Conservation (phyloP, 2,329 filamentous ascomycete species). For the Ceratocystis lukuohia region DNA sequence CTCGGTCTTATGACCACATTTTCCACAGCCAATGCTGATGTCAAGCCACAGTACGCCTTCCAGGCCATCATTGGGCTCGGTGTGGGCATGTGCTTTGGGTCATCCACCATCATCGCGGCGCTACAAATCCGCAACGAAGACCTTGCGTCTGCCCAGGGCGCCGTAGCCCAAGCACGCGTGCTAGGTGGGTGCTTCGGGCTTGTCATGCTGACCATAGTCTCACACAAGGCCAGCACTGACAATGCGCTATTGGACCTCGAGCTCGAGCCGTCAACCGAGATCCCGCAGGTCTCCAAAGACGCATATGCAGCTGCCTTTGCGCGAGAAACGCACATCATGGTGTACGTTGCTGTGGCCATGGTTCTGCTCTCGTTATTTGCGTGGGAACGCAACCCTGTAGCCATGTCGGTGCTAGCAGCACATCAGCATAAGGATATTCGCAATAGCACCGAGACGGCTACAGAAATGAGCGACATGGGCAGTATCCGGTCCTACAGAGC, state of each 20-base stretch:
- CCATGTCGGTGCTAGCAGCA: slow-evolving; percentile 26
- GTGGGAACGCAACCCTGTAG: slow-evolving; percentile 31
- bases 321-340: slow-evolving; percentile 35
- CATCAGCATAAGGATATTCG: slow-evolving; percentile 25
- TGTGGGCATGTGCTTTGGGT: slow-evolving; percentile 44
- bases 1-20: slow-evolving; percentile 38
- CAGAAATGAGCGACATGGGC: slow-evolving; percentile 27
- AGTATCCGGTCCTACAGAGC: slow-evolving; percentile 20
- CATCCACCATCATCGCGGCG: slow-evolving; percentile 44
- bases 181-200: slow-evolving; percentile 47
- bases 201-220: slow-evolving; percentile 44
- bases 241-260: slow-evolving; percentile 29
- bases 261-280: slow-evolving; percentile 31
- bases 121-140: slow-evolving; percentile 36
- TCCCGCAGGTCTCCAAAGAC: slow-evolving; percentile 27
- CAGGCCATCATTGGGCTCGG: slow-evolving; percentile 45
- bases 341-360: slow-evolving; percentile 32
- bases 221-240: slow-evolving; percentile 34
- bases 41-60: slow-evolving; percentile 38
- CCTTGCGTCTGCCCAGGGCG: slow-evolving; percentile 45
- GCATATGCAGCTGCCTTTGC: slow-evolving; percentile 36
- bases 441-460: slow-evolving; percentile 29
- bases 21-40: slow-evolving; percentile 25
- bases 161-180: slow-evolving; percentile 46
- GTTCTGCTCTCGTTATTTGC: slow-evolving; percentile 33